These are phyloP conservation scores for Starmerella bombi DNA, from an alignment of 805 yeast species.

Conservation along the genomic window DNA sequence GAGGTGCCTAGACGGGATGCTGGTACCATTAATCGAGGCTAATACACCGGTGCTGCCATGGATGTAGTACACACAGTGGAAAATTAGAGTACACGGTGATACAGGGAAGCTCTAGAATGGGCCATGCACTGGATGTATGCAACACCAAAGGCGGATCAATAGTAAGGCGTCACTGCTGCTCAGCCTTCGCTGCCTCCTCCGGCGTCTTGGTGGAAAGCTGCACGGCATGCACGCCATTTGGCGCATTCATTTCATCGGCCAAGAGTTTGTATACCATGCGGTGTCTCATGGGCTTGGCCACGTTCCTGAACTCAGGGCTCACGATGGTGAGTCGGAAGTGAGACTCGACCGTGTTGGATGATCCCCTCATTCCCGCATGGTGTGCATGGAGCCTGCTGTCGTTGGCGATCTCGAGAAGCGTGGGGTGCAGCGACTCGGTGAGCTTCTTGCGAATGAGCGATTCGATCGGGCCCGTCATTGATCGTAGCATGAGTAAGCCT, in stretches of 20 bases:
- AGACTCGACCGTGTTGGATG: constrained; percentile 58
- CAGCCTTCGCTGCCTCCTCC: constrained; percentile 34
- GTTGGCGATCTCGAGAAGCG: constrained; percentile 42
- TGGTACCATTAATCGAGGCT: too few relatives aligned
- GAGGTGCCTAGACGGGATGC: too few relatives aligned
- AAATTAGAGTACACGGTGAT: too few relatives aligned
- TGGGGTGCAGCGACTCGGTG: constrained; percentile 33
- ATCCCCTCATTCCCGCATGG: constrained; percentile 69
- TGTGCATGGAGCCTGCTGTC: constrained; percentile 83
- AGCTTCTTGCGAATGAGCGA: constrained; percentile 36
- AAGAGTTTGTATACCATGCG: constrained; percentile 55
- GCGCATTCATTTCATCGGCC: constrained; percentile 51
- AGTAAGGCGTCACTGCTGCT: too few relatives aligned
- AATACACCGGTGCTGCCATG: too few relatives aligned
- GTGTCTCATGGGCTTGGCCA: constrained; percentile 61
- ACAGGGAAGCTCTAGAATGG: too few relatives aligned
- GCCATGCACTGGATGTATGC: too few relatives aligned
- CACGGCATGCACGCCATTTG: constrained; percentile 71
- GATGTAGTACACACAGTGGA: too few relatives aligned
- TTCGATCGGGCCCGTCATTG: constrained; percentile 33
- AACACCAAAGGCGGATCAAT: too few relatives aligned
- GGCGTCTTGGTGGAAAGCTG: constrained; percentile 74
- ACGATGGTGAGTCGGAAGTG: constrained; percentile 69
- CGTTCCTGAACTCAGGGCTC: constrained; percentile 52
- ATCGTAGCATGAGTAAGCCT: background rate